Evolutionary conservation across 164 flowering plant species (phyloP).

Genomic region (Umbilicus rupestris): DNA sequence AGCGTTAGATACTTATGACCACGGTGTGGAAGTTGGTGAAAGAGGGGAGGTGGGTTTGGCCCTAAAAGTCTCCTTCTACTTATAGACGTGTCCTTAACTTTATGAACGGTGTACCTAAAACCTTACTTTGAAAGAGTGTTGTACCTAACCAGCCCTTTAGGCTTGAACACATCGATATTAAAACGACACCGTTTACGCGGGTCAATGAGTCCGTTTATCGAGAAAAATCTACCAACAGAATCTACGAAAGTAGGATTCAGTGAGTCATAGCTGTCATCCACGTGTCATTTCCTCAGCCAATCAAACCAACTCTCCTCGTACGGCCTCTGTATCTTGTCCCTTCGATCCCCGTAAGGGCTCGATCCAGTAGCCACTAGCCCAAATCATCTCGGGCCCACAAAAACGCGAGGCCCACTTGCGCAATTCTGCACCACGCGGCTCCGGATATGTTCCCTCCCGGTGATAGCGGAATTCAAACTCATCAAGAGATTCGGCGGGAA

Average conservation of each 20-base stretch:
- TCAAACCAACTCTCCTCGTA: not conserved
- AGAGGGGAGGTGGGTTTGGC: conserved; percentile 1
- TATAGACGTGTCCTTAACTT: conserved; percentile 1
- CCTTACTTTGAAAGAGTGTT: not conserved
- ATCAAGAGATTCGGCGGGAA: not conserved
- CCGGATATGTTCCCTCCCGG: too few relatives aligned
- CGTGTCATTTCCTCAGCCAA: not conserved
- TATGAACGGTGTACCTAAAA: conserved; percentile 1
- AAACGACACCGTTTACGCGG: not conserved
- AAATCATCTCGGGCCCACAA: not conserved
- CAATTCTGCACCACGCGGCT: not conserved
- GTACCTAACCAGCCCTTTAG: not conserved
- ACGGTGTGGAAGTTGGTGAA: not conserved
- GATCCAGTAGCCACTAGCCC: not conserved
- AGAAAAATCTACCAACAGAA: not conserved
- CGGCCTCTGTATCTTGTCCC: not conserved
- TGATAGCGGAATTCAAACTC: not conserved
- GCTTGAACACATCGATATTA: not conserved
- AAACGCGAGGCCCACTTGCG: not conserved
- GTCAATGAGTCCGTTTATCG: not conserved
- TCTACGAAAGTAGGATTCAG: not conserved
- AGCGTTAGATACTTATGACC: not conserved
- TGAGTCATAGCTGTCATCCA: not conserved
- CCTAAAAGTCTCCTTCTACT: not conserved
- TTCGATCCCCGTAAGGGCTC: not conserved